These are phyloP conservation scores for Corymbia citriodora DNA, from an alignment of 441 rosid species.

Conservation along the genomic window DNA sequence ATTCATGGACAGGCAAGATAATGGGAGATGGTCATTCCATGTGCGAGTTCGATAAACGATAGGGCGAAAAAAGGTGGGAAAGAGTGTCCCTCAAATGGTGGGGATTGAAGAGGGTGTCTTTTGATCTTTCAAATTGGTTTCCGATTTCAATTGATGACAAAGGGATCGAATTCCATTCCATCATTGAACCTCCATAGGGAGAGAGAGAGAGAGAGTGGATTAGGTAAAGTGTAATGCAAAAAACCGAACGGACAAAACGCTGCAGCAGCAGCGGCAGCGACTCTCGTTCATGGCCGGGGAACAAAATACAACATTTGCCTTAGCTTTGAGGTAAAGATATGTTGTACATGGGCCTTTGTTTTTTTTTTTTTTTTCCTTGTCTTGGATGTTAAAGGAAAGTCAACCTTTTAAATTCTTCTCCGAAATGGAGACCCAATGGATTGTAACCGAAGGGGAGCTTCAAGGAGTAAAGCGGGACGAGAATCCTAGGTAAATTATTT, in stretches of 20 bases:
- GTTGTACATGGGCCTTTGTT: background rate
- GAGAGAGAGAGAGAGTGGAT: background rate
- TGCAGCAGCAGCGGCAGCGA: constrained; percentile 1
- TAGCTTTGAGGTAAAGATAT: constrained; percentile 35
- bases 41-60: background rate
- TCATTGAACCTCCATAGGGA: background rate
- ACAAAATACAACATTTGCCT: background rate
- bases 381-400: constrained; percentile 16
- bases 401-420: background rate
- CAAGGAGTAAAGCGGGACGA: background rate
- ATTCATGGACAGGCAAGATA: background rate
- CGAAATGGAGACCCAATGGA: background rate
- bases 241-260: constrained; percentile 16
- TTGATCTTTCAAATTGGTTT: background rate
- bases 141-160: background rate
- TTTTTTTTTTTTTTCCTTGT: background rate
- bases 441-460: constrained; percentile 3
- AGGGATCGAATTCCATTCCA: background rate
- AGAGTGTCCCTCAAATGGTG: background rate
- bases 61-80: background rate
- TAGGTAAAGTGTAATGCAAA: background rate
- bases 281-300: background rate
- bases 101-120: background rate
- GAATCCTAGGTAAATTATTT: background rate
- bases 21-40: background rate